Evolutionary conservation across 2,329 filamentous ascomycete genomes (phyloP), one percentile per base, ranked within the genome.

Genomic region (Trichoderma endophyticum): DNA sequence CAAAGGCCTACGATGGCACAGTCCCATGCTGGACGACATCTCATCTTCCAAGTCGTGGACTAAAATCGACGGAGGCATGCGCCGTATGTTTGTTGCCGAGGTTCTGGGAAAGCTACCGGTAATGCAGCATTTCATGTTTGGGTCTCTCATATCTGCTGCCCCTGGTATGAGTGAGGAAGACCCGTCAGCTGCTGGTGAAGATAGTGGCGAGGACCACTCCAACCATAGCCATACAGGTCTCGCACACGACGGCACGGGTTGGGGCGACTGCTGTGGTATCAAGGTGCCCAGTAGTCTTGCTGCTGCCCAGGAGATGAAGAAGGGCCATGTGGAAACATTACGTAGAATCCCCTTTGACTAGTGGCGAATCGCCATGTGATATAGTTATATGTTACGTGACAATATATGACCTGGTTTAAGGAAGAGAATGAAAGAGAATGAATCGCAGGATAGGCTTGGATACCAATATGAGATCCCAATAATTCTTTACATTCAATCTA

Each of bases 121-220:
- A 57, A 98, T 98, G 94, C 96, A 99, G 83, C 97, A 99, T 81
- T 99, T 99, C 77, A 79, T 99, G 70, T 99, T 99, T 78, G 96
- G 96, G 1, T 92, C 90, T 9, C 82, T 99, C 65, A 86, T 99
- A 2, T 91, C 93, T 0, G 94, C 95, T 0, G 89, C 86, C 0
- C 89, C 93, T 26, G 93, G 89, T 1, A 98, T 99, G 96, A 92
- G 89, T 74, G 87, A 85, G 61, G 89, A 90, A 76, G 86, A 89
- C 61, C 82, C 82, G 1, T 86, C 84, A n/a, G 77, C 80, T 5
- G 78, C 79, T 3, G 80, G 80, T 4, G 87, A 86, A 12, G 84
- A 84, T 61, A 86, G 86, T 67, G 86, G 84, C 68, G 87, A 88
- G 0, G 89, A 89, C 72, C 87, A 89, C n/a, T 83, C 89, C 26